Base-by-base conservation (phyloP, 2,329 filamentous ascomycete species). In the Cladosporium sp. region DNA sequence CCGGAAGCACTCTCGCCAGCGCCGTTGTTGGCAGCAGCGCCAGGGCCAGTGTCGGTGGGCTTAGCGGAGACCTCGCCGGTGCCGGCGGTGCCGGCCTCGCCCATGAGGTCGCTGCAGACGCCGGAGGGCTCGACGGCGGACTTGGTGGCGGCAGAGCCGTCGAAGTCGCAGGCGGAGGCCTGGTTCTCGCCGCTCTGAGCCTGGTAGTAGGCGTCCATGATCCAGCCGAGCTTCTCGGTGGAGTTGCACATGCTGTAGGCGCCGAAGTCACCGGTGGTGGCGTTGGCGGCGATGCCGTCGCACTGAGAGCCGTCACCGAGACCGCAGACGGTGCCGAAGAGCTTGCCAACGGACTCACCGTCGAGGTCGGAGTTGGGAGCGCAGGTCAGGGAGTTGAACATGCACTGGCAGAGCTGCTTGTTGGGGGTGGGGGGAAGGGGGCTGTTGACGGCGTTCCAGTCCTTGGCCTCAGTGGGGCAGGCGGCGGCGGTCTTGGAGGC, bases 341-440 rank as follows among this genome's bases (percentile, higher is more conserved):
- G 78, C 13, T 78, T 72, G 43, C 78, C 80, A 6, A 51, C 8
- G 18, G 16, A 12, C 48, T 83, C 75, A 43, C 73, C 67, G 11
- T 13, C 13, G 19, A 48, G 15, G 56, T 78, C 72, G 40, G 76
- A 69, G 39, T 78, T 74, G 53, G 89, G 81, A 22, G 79, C 78
- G 72, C 93, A 98, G 52, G 74, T 72, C 51, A 95, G 74, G 38
- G 82, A 82, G 56, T 80, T 74, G 68, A 80, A 78, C 88, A 95
- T 95, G 80, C 93, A 98, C 51, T 77, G 69, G 78, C 93, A 98
- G 40, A 95, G 83, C 38, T 81, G 64, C 39, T 80, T 65, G 72
- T 97, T 88, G 56, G 91, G 90, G 9, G 80, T 80, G 8, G 91
- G 92, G 22, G 93, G 93, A 29, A 98, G 87, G 51, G 72, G 74